A percentile compares a stretch with the other conserved stretches of the same genome.
phyloP scores from a whole-genome alignment of 129 eudicot species.

The Silybum marianum region DNA sequence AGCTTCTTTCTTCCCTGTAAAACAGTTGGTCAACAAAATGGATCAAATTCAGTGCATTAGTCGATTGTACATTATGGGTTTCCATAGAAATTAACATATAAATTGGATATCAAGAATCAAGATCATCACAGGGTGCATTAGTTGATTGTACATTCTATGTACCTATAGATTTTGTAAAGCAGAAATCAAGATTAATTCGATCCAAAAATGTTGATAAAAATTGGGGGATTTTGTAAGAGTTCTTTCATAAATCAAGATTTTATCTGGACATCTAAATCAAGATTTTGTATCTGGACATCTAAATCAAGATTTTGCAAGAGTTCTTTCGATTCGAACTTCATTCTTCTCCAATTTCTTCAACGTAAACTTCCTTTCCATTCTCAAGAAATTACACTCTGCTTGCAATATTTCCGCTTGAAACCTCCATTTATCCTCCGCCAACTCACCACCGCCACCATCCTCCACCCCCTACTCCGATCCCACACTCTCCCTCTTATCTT shows the following conservation, averaged over 20 bases:
- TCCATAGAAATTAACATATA: too few relatives aligned
- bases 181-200: slow-evolving; percentile 1
- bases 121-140: background rate
- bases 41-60: background rate
- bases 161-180: background rate
- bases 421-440: slow-evolving; percentile 76
- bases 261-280: too few relatives aligned
- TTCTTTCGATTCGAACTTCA: slow-evolving; percentile 50
- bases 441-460: slow-evolving; percentile 29
- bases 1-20: slow-evolving; percentile 87
- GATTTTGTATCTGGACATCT: too few relatives aligned
- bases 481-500: slow-evolving; percentile 51
- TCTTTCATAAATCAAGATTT: too few relatives aligned
- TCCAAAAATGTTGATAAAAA: background rate
- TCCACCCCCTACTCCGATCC: slow-evolving; percentile 28
- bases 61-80: background rate
- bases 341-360: slow-evolving; percentile 75
- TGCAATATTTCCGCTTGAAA: slow-evolving; percentile 89
- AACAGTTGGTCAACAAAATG: background rate
- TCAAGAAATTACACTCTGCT: slow-evolving; percentile 82
- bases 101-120: background rate
- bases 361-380: slow-evolving; percentile 80
- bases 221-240: slow-evolving; percentile 54
- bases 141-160: background rate
- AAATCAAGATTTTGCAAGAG: slow-evolving; percentile 62